Base-by-base conservation (phyloP, 768 basidiomycete species). In the Amanita molliuscula region DNA sequence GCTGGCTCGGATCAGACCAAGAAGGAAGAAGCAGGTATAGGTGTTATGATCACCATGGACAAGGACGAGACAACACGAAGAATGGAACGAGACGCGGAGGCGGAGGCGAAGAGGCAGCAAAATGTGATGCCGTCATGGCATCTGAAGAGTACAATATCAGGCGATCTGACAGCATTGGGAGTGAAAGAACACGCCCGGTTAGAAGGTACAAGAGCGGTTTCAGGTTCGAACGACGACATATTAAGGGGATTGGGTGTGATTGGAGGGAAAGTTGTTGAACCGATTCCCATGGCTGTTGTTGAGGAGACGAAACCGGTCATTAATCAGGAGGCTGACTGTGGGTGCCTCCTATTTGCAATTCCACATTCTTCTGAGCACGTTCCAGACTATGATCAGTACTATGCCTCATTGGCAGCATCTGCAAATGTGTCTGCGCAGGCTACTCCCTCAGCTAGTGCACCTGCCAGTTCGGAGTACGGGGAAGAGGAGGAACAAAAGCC, bases 81-180 rank as follows among this genome's bases (percentile, higher is more conserved):
- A 52, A 68, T 73, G 59, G 86, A 90, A 62, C 73, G 87, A 48
- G 88, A 88, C 56, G 80, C 78, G 18, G 81, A 93, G 63, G 86
- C 87, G 1, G 87, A 87, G 51, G 78, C 83, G 48, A 93, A 93
- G 66, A 69, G 90, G 51, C 79, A 84, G 61, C 93, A 98, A 69
- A 97, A 98, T 61, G 79, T 82, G 0, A 70, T 99, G 40, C 96
- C 96, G 1, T 74, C 86, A 10, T 99, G 96, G 96, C 90, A 96
- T 69, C 76, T 93, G 57, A 88, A 90, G 66, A 94, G 91, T 61
- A 99, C 96, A 2, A 91, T 99, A 53, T 84, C 91, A 3, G 92
- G 93, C 7, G 87, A 94, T 56, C 69, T 92, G 53, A 96, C 95
- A 0, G 85, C 89, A 18, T 72, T 94, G 35, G 91, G 92, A 16